Base-by-base conservation (phyloP, 345 rosid genomes). In the Acer yangbiense region DNA sequence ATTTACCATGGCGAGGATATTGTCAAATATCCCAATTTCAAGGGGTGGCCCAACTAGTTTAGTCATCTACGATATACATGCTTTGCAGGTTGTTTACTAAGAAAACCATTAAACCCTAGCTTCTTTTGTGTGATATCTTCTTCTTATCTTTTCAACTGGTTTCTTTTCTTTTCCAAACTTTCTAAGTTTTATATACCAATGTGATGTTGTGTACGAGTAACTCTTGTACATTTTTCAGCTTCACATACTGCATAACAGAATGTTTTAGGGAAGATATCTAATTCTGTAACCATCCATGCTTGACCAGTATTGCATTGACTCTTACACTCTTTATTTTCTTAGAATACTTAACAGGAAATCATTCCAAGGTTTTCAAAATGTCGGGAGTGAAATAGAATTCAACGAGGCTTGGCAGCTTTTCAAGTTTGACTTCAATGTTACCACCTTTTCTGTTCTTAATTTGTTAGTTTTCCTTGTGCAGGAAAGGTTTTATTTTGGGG, bases 401-500 rank as follows among this genome's bases (percentile, higher is more conserved):
- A 46, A 46, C 10, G 10, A 46, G 13, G 50, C 50, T 9, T 46
- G 50, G 50, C 50, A 10, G 14, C 50, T 46, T 46, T 46, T 46
- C 13, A 12, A 46, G 58, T 54, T 6, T 54, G 58, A 54, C n/a
- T 54, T 54, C 20, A 54, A 54, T 4, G n/a, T 3, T 54, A 54
- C 58, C n/a, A 54, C 20, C 16, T 54, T 1, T 54, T 54, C n/a
- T 54, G 12, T 46, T 70, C 13, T 67, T 46, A 58, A 60, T 25
- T 7, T 76, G 35, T 44, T 44, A 32, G 72, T 44, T 78, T 66
- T 65, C 63, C 58, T 60, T 65, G 18, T 83, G 82, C 86, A 94
- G 99, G 99, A 96, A 87, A 88, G 99, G 78, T 96, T 96, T 86
- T 94, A 96, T 81, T 96, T 96, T 77, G 97, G 94, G 50, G 99